Conservation (phyloP, 108 stramenopile genomes). For the Conticribra weissflogii region DNA sequence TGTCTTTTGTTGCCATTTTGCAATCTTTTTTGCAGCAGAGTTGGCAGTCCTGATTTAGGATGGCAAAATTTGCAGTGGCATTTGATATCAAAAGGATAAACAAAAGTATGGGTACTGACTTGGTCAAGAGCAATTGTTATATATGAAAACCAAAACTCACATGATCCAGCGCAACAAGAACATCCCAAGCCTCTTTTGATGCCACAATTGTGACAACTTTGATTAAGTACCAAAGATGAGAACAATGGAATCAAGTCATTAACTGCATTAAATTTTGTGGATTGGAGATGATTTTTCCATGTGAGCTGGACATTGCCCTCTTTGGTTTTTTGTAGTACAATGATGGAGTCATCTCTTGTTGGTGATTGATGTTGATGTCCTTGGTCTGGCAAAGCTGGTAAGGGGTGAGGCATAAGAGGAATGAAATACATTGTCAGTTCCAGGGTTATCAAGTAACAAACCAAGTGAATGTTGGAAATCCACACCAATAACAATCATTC, state of each 20-base stretch:
- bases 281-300: slow-evolving; percentile 57
- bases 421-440: too few species aligned
- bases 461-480: too few species aligned
- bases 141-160: slow-evolving; percentile 33
- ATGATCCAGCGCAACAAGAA: slow-evolving; percentile 86
- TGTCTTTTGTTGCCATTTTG: slow-evolving; percentile 71
- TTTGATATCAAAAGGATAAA: too few species aligned
- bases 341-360: slow-evolving; percentile 68
- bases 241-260: slow-evolving; percentile 60
- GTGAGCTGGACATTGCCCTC: slow-evolving; percentile 62
- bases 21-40: slow-evolving; percentile 92
- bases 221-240: slow-evolving; percentile 85
- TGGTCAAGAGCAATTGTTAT: too few species aligned
- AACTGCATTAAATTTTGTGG: slow-evolving; percentile 35
- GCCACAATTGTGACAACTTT: slow-evolving; percentile 81
- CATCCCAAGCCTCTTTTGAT: slow-evolving; percentile 81
- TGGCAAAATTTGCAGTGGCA: slow-evolving; percentile 77
- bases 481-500: not conserved
- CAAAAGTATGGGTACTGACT: too few species aligned
- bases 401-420: not conserved
- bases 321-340: slow-evolving; percentile 58
- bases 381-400: slow-evolving; percentile 31
- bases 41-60: slow-evolving; percentile 88
- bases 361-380: slow-evolving; percentile 2
- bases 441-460: too few species aligned